Conservation (phyloP, 2,329 filamentous ascomycete species). For the Escovopsis sp. region DNA sequence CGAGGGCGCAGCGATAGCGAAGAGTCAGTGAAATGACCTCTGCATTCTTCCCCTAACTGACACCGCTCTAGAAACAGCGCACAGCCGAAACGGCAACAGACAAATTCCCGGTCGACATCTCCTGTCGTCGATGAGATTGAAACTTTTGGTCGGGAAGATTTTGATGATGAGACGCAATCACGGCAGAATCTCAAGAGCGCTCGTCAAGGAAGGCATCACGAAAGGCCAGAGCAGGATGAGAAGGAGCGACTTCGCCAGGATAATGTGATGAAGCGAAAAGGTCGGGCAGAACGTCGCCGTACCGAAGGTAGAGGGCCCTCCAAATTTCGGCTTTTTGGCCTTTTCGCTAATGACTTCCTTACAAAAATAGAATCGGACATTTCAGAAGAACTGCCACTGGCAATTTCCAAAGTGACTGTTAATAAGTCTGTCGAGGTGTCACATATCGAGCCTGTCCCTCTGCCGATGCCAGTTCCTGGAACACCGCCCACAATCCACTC, state of each 20-base stretch:
- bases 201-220: constrained; percentile 43
- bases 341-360: no score
- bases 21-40: constrained; percentile 52
- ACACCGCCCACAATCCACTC: constrained; percentile 31
- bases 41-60: not conserved
- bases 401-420: constrained; percentile 16
- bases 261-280: constrained; percentile 65
- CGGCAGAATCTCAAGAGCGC: constrained; percentile 43
- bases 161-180: constrained; percentile 49
- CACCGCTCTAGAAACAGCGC: constrained; percentile 47
- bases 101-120: constrained; percentile 57
- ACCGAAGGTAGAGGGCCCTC: constrained; percentile 49
- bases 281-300: constrained; percentile 63
- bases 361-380: constrained; percentile 48
- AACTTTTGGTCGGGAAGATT: constrained; percentile 42
- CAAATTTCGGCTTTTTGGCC: not conserved
- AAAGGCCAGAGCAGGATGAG: constrained; percentile 55
- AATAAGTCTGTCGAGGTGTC: constrained; percentile 17
- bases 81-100: constrained; percentile 67
- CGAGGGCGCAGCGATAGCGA: constrained; percentile 81
- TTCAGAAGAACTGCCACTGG: constrained; percentile 48
- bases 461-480: constrained; percentile 17
- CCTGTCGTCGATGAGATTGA: constrained; percentile 32
- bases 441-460: constrained; percentile 14
- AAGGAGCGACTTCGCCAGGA: constrained; percentile 60